phyloP scores from a whole-genome alignment of 2,329 filamentous ascomycete species.

The Raffaelea arxii region DNA sequence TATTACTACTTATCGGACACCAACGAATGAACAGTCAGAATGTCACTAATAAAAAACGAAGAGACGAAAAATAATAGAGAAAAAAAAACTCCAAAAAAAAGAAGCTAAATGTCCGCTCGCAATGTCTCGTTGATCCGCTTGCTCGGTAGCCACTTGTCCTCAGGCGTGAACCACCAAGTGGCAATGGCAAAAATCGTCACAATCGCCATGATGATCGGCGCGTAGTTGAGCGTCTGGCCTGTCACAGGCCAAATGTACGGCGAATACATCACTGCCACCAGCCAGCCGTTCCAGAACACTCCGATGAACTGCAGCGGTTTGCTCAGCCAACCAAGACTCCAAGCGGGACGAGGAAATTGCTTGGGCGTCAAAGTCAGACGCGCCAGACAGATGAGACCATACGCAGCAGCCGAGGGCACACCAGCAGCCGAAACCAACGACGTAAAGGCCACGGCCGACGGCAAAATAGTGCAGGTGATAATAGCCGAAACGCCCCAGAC shows the following conservation, averaged over 20 bases:
- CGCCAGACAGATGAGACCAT: slow-evolving; percentile 5
- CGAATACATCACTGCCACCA: slow-evolving; percentile 7
- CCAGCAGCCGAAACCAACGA: slow-evolving; percentile 8
- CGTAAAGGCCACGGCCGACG: slow-evolving; percentile 10
- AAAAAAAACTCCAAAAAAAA: too few relatives aligned
- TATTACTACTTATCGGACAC: too few relatives aligned
- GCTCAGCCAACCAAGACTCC: slow-evolving; percentile 8
- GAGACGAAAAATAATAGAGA: too few relatives aligned
- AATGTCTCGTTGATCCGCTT: slow-evolving; percentile 5
- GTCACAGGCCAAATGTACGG: slow-evolving; percentile 8
- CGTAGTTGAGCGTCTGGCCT: slow-evolving; percentile 9
- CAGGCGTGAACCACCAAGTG: slow-evolving; percentile 7
- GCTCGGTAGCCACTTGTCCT: slow-evolving; percentile 9
- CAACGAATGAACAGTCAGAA: too few relatives aligned
- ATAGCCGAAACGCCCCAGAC: slow-evolving; percentile 9
- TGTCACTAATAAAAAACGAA: too few relatives aligned
- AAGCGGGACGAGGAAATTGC: slow-evolving; percentile 6
- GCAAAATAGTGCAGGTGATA: slow-evolving; percentile 10
- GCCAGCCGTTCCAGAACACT: slow-evolving; percentile 8
- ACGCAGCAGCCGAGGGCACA: slow-evolving; percentile 9
- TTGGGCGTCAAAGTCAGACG: slow-evolving; percentile 6
- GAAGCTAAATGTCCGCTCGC: too few relatives aligned
- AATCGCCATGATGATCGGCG: slow-evolving; percentile 9
- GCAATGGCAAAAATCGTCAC: slow-evolving; percentile 7
- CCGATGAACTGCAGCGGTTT: slow-evolving; percentile 8